phyloP scores from a whole-genome alignment of 352 stramenopile species.

The Globisporangium nodosum region DNA sequence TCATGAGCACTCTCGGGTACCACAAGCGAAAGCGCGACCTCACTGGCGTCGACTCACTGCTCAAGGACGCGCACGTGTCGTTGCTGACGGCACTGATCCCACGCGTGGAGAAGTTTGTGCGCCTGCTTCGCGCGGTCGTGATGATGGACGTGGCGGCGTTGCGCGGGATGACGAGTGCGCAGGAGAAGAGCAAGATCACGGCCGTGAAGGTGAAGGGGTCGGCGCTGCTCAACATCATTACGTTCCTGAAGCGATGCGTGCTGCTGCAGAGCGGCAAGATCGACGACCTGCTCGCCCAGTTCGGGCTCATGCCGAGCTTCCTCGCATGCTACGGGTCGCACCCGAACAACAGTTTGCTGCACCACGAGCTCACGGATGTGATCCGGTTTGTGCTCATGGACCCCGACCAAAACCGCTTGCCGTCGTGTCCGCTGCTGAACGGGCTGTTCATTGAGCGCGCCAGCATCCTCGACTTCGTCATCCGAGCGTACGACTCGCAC shows the following conservation, averaged over 20 bases:
- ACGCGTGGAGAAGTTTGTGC: constrained; percentile 76
- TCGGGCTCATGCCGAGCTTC: constrained; percentile 77
- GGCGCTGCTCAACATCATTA: constrained; percentile 67
- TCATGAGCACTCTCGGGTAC: constrained; percentile 80
- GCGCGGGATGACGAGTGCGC: constrained; percentile 36
- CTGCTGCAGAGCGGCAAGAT: constrained; percentile 72
- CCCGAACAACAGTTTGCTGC: constrained; percentile 76
- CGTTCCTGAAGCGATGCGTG: constrained; percentile 80
- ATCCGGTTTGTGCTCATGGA: constrained; percentile 84
- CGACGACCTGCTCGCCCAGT: constrained; percentile 62
- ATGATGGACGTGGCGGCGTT: constrained; percentile 39
- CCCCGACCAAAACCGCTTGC: constrained; percentile 74
- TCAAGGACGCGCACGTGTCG: constrained; percentile 39
- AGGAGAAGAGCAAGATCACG: constrained; percentile 28
- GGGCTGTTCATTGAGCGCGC: constrained; percentile 64
- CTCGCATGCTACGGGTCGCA: constrained; percentile 74
- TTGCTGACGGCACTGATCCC: constrained; percentile 50
- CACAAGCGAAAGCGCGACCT: constrained; percentile 82
- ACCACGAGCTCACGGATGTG: constrained; percentile 82
- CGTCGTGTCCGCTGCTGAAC: constrained; percentile 73
- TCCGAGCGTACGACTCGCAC: constrained; percentile 63
- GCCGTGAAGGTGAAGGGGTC: constrained; percentile 62
- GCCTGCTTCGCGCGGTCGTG: constrained; percentile 64
- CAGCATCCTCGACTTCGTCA: constrained; percentile 82
- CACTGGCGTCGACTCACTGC: constrained; percentile 54